Base-by-base conservation (phyloP, 176 grass and related monocot genomes). In the Areca catechu region DNA sequence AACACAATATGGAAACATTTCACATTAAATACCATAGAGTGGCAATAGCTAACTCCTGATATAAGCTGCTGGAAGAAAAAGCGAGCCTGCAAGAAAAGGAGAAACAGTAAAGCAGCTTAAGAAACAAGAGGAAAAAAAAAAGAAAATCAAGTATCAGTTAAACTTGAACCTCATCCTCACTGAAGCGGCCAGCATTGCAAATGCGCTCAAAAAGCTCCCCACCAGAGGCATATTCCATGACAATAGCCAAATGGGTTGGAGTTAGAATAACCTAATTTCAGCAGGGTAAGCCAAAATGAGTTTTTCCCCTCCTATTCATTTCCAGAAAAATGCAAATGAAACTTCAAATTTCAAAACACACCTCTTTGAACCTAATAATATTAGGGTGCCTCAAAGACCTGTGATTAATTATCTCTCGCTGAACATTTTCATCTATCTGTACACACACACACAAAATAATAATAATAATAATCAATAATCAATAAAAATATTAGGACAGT, bases 321-420 rank as follows among this genome's bases (percentile, higher is more conserved):
- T 43, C 34, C 34, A 3, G 15, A 17, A 69, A 22, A 43, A 59
- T 58, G 14, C 5, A n/a, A 58, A 27, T 17, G 27, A 70, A 50
- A 49, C 19, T 43, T 25, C 6, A 4, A 19, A 58, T 7, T 15
- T 3, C 12, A 43, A 50, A 66, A 21, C 62, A 71, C 87, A 88
- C 92, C 86, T 97, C 92, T 71, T 97, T 97, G 77, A 97, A 97
- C 66, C 92, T 89, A 78, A 97, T 88, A 66, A 97, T 97, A 73
- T 97, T 97, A 56, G 92, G 83, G 56, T 97, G 92, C 65, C 85
- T 91, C 75, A 97, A 81, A 6, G 86, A 97, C 76, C 92, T 90
- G 57, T 97, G 92, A 70, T 97, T 97, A 71, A 97, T 97, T 88
- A 97, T 91, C 68, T 91, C 92, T 65, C 92, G 83, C 71, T 97